Evolutionary conservation across 208 protist genomes (phyloP).

Genomic region (Sergeia podlipaevii): DNA sequence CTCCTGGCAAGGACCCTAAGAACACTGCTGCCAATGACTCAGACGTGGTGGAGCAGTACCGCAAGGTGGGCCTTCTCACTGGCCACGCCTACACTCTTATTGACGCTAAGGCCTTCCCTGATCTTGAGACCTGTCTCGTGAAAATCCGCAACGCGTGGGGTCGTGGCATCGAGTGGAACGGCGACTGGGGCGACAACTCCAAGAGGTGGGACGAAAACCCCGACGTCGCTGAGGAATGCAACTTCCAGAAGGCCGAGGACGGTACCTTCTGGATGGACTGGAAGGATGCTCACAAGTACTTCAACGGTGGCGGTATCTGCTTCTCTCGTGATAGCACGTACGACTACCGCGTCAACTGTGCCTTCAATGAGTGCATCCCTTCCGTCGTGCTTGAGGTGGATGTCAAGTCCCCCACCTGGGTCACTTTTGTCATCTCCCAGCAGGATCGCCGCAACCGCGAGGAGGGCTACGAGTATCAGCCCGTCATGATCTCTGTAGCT

Average conservation of each 20-base stretch:
- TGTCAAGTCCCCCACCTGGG: slow-evolving; percentile 31
- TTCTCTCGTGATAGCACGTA: slow-evolving; percentile 27
- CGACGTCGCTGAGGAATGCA: slow-evolving; percentile 22
- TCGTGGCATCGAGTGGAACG: slow-evolving; percentile 26
- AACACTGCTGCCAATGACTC: slow-evolving; percentile 11
- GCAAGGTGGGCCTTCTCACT: slow-evolving; percentile 62
- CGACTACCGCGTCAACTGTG: slow-evolving; percentile 69
- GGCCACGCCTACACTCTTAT: slow-evolving; percentile 78
- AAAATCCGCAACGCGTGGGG: slow-evolving; percentile 71
- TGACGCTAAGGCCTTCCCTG: slow-evolving; percentile 33
- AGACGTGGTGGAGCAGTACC: slow-evolving; percentile 54
- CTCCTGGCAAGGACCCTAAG: slow-evolving; percentile 70
- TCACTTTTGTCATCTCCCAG: slow-evolving; percentile 62
- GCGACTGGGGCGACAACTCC: slow-evolving; percentile 33
- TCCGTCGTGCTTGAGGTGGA: slow-evolving; percentile 55
- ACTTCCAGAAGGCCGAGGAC: slow-evolving; percentile 18
- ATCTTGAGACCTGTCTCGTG: slow-evolving; percentile 43
- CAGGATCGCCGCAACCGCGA: slow-evolving; percentile 42
- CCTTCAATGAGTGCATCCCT: slow-evolving; percentile 61
- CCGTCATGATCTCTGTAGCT: slow-evolving; percentile 77
- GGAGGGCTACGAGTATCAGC: slow-evolving; percentile 54
- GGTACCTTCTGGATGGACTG: slow-evolving; percentile 71
- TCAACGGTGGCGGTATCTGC: slow-evolving; percentile 69
- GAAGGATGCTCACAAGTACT: slow-evolving; percentile 66
- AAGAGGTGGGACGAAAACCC: slow-evolving; percentile 43